Percentiles rank a stretch among this genome's conserved stretches.
Evolutionary conservation across 1,284 basidiomycete genomes (phyloP).

Genomic region (Microbotryum scabiosae): DNA sequence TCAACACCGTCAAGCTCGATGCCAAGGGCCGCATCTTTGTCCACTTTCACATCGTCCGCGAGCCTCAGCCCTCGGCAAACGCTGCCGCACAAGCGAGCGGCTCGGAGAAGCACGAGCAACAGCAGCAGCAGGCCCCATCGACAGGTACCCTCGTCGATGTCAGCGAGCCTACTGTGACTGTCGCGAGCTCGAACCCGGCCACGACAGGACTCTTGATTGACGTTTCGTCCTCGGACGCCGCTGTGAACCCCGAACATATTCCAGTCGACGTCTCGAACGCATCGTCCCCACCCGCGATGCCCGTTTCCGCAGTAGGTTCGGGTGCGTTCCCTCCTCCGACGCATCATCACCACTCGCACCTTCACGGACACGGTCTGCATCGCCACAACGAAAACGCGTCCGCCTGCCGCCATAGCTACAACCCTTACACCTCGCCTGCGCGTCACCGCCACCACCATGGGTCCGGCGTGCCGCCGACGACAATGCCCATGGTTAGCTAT

Average conservation of each 20-base stretch:
- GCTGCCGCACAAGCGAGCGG: not conserved
- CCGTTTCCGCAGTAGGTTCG: no score
- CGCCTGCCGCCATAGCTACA: no score
- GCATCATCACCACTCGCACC: no score
- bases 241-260: not conserved
- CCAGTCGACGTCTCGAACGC: not conserved
- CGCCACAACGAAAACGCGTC: no score
- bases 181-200: not conserved
- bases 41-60: constrained; percentile 16
- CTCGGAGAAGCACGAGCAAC: no score
- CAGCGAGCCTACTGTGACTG: not conserved
- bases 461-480: no score
- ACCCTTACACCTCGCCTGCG: no score
- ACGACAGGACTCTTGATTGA: not conserved
- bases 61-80: not conserved
- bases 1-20: constrained; percentile 15
- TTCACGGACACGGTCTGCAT: no score
- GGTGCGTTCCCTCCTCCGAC: no score
- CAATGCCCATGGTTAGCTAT: no score
- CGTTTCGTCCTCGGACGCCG: not conserved
- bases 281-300: no score
- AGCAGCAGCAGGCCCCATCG: not conserved
- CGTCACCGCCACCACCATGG: no score
- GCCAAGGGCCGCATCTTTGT: constrained; percentile 23
- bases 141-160: not conserved